Evolutionary conservation across 78 protist species (phyloP).

Genomic region (Dictyostelium brefeldianum): DNA sequence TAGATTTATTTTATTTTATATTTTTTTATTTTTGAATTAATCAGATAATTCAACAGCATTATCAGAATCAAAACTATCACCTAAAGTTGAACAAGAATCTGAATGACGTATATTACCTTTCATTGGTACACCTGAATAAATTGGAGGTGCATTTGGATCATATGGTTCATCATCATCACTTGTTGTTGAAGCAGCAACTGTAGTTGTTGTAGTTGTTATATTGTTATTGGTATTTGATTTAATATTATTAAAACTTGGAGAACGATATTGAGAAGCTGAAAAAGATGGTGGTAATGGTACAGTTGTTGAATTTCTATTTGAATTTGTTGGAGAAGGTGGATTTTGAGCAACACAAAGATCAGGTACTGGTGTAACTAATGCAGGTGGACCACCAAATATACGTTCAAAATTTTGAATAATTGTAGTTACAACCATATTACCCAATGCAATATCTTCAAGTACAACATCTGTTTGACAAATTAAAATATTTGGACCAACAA

Average conservation of each 20-base stretch:
- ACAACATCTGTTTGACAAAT: conserved; percentile 64
- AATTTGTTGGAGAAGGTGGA: not conserved
- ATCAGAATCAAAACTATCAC: conserved; percentile 66
- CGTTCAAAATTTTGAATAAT: conserved; percentile 76
- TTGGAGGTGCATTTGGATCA: conserved; percentile 43
- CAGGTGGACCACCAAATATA: conserved; percentile 68
- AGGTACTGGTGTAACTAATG: not conserved
- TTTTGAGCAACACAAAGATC: not conserved
- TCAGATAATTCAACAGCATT: conserved; percentile 77
- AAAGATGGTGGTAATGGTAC: not conserved
- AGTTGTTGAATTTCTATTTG: not conserved
- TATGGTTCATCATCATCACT: conserved; percentile 3
- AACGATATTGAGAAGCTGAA: not conserved
- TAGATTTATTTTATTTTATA: not conserved
- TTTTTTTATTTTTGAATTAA: not conserved
- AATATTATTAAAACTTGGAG: not conserved
- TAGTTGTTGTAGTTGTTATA: not conserved
- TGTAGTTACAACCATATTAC: conserved; percentile 71
- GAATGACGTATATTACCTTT: conserved; percentile 24
- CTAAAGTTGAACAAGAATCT: conserved; percentile 53
- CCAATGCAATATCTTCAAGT: conserved; percentile 75
- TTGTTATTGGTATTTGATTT: not conserved
- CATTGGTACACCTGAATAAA: conserved; percentile 65
- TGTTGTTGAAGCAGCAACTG: not conserved
- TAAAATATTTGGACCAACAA: conserved; percentile 78